Conservation (phyloP, 73 alveolate species). For the Blepharisma japonicum region DNA sequence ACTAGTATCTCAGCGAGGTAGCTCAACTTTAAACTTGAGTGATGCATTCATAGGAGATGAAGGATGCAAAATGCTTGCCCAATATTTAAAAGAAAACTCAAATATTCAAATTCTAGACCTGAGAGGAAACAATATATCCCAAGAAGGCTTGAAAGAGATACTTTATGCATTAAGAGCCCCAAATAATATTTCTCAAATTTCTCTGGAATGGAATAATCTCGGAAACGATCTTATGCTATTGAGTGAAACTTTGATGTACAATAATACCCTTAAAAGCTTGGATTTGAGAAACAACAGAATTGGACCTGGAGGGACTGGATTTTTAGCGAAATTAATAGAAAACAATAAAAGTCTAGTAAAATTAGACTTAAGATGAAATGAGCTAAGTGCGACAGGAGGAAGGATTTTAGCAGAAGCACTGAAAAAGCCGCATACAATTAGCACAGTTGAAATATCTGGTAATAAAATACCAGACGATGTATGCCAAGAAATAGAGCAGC, state of each 20-base stretch:
- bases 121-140: slow-evolving; percentile 51
- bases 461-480: slow-evolving; percentile 50
- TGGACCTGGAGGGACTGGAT: slow-evolving; percentile 43
- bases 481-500: slow-evolving; percentile 42
- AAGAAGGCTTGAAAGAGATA: slow-evolving; percentile 30
- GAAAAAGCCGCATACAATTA: slow-evolving; percentile 32
- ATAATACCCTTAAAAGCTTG: slow-evolving; percentile 32
- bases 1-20: slow-evolving; percentile 30
- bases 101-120: slow-evolving; percentile 38
- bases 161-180: slow-evolving; percentile 40
- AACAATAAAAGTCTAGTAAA: slow-evolving; percentile 30
- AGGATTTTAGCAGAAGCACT: slow-evolving; percentile 36
- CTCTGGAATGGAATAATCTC: slow-evolving; percentile 55
- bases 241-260: slow-evolving; percentile 38
- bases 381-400: slow-evolving; percentile 47
- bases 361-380: slow-evolving; percentile 57
- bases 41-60: slow-evolving; percentile 49
- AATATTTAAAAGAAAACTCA: slow-evolving; percentile 31
- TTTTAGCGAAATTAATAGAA: slow-evolving; percentile 33
- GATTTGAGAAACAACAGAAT: slow-evolving; percentile 52
- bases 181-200: slow-evolving; percentile 26
- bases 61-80: slow-evolving; percentile 32
- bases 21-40: slow-evolving; percentile 38
- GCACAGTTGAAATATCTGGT: slow-evolving; percentile 45
- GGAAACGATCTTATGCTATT: slow-evolving; percentile 42